Base-by-base conservation (phyloP, 2,329 filamentous ascomycete genomes). In the Helminthosporium solani region DNA sequence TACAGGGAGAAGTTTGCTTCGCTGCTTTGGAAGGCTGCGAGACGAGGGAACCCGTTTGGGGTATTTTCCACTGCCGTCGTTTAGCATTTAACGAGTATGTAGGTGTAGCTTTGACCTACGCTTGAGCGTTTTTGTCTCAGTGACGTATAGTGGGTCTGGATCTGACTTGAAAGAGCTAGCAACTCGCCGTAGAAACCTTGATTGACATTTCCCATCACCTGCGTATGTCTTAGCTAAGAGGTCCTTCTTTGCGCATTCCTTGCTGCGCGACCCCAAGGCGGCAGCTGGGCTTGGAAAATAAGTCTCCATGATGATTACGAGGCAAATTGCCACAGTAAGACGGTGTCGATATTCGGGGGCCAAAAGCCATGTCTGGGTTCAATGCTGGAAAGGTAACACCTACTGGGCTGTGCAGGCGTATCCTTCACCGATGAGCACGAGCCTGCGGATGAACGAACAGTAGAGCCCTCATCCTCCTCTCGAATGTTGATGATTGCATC, bases 1-100 rank as follows among this genome's bases (percentile, higher is more conserved):
- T 73, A 74, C 2, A 72, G 55, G 2, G 67, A 56, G 42, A 74
- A 73, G 40, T 71, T 72, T 8, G 61, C 49, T 33, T 74, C 71
- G 38, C 65, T 69, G 1, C 68, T 57, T 35, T 72, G 66, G 42
- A 74, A 73, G 0, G 66, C 62, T 3, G 72, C 70, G 1, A 73
- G 59, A 1, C 60, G 53, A 3, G 70, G 66, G 41, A 68, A 74
- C 6, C 72, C 72, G 18, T 70, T 61, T 1, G 71, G 69, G 2
- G 58, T 66, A 14, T 67, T 53, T 34, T 73, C 67, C 42, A 72
- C 67, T 68, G 39, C 5, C n/a, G 4, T 7, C 16, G 15, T 31
- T 55, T 8, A 59, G 56, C 35, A 39, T 28, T 9, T 21, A 5
- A n/a, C 14, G 12, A 9, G 14, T 16, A 20, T 37, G 11, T n/a